Evolutionary conservation across 2,329 filamentous ascomycete species (phyloP).

Genomic region (Karstenula rhodostoma): DNA sequence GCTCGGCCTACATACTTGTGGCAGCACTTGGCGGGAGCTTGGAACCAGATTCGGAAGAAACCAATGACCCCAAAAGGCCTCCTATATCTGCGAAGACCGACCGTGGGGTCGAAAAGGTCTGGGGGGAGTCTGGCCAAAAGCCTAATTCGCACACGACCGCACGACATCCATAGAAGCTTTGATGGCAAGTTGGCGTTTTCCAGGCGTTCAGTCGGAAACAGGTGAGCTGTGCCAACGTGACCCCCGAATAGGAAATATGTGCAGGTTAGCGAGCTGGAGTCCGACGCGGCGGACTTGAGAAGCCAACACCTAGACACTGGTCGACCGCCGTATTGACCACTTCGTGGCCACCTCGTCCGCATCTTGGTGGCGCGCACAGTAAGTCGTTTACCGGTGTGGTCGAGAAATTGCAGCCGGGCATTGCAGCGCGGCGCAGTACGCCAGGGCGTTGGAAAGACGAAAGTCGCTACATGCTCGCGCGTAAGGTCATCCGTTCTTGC

Average conservation of each 20-base stretch:
- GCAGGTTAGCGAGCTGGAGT: neutral
- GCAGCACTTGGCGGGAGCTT: neutral
- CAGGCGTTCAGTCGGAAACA: constrained; percentile 5
- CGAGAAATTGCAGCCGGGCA: constrained; percentile 9
- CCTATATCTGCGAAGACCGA: neutral
- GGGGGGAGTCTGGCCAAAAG: neutral
- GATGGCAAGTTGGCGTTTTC: neutral
- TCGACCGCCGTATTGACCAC: neutral
- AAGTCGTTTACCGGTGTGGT: constrained; percentile 6
- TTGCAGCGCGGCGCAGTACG: constrained; percentile 9
- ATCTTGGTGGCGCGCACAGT: constrained; percentile 5
- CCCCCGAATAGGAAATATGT: constrained; percentile 2
- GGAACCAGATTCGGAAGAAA: neutral
- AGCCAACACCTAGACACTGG: constrained; percentile 2
- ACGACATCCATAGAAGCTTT: neutral
- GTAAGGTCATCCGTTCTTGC: neutral
- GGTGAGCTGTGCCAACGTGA: constrained; percentile 2
- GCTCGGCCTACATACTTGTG: neutral
- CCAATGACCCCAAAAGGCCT: neutral
- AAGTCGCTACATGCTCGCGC: neutral
- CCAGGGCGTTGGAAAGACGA: neutral
- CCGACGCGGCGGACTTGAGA: constrained; percentile 18
- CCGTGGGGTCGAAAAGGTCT: neutral
- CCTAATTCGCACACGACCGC: neutral
- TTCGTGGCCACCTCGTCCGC: neutral